Evolutionary conservation across 2,329 filamentous ascomycete species (phyloP).

Genomic region (Talaromyces sp.): DNA sequence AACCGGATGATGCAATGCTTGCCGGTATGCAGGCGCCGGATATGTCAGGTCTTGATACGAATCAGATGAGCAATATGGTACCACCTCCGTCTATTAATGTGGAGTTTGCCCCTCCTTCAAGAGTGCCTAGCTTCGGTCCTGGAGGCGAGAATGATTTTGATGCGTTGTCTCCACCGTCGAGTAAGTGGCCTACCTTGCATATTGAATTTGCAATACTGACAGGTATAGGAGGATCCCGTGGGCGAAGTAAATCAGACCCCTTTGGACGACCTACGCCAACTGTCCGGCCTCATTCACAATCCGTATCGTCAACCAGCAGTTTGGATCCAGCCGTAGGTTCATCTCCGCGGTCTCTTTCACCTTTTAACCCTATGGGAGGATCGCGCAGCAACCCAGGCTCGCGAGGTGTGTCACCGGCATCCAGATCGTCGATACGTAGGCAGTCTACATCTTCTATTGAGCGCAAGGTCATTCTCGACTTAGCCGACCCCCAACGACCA

Average conservation of each 20-base stretch:
- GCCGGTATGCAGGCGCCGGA: constrained; percentile 47
- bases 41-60: constrained; percentile 59
- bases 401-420: constrained; percentile 47
- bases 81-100: constrained; percentile 97
- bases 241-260: constrained; percentile 63
- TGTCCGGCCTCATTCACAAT: constrained; percentile 42
- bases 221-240: constrained; percentile 49
- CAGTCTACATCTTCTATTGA: constrained; percentile 50
- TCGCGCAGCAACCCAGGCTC: constrained; percentile 42
- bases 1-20: constrained; percentile 45
- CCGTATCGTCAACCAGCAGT: constrained; percentile 34
- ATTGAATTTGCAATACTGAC: not conserved
- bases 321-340: constrained; percentile 33
- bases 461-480: constrained; percentile 78
- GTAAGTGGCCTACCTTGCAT: constrained; percentile 33
- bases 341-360: constrained; percentile 47
- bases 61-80: constrained; percentile 71
- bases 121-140: constrained; percentile 65
- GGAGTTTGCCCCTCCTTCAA: constrained; percentile 77
- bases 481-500: constrained; percentile 84
- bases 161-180: constrained; percentile 75
- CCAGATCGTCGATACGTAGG: constrained; percentile 40
- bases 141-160: constrained; percentile 67
- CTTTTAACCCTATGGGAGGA: constrained; percentile 32
- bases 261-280: constrained; percentile 37